Evolutionary conservation across 495 filamentous ascomycete genomes (phyloP), one percentile per base, ranked within the genome.

Genomic region (Acidomyces sp.): DNA sequence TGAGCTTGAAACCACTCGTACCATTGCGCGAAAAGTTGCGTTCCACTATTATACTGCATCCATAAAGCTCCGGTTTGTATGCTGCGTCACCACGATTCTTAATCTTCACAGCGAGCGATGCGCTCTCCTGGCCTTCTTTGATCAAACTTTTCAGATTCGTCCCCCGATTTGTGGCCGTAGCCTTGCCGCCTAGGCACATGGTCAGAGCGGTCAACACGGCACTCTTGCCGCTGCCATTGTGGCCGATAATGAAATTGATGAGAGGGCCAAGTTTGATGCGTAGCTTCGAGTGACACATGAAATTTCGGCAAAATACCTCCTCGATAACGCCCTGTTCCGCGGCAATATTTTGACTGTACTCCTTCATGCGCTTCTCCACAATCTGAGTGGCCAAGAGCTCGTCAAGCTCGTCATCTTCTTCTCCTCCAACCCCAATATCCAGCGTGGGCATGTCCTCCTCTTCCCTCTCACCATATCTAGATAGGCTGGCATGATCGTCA

Each of bases 211-310:
- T 95, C n/a, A 99, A 63, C 16, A 96, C 77, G 17, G 90, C 90
- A 56, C 88, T 95, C 64, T 99, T 99, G n/a, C 90, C 90, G 53
- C 90, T 96, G 28, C 90, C 90, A 58, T 99, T 99, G 54, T 93
- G 84, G 2, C 90, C 90, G 39, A 93, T 84, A 36, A 99, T 85
- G 60, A 96, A 99, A 58, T 96, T 99, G 49, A 96, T 90, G 4
- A 94, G 68, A 0, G 90, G 88, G 0, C 90, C 88, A 13, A 99
- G 66, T 27, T 80, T 71, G 34, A 93, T 78, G 38, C 77, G 69
- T 12, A 96, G 74, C 43, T 75, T 76, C 13, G 69, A 62, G 54
- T 99, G 90, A 53, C 88, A 95, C 90, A 96, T 93, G 57, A 93
- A 93, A 55, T 93, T 95, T 43, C 77, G 74, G 58, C 83, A 92